phyloP scores from a whole-genome alignment of 2,329 filamentous ascomycete genomes.

The Aureobasidium mangrovei region DNA sequence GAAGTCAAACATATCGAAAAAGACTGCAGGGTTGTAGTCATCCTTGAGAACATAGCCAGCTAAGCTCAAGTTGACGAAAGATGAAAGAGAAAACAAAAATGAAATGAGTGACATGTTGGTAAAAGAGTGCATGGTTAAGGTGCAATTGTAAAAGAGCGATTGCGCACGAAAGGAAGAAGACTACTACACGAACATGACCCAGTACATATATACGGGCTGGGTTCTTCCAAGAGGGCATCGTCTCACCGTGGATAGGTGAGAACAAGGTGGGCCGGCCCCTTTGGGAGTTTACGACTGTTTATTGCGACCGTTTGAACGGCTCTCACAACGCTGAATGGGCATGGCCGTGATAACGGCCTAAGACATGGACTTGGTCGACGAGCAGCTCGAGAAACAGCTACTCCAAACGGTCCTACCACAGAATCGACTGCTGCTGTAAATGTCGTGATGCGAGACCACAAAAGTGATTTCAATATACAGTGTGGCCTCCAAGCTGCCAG shows the following conservation, averaged over 20 bases:
- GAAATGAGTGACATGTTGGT: conserved; percentile 15
- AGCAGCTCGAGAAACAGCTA: neutral
- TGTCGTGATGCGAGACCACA: no score
- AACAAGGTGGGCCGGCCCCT: conserved; percentile 7
- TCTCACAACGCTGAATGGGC: conserved; percentile 2
- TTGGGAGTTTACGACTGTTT: conserved; percentile 12
- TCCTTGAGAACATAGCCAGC: conserved; percentile 20
- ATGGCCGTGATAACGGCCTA: conserved; percentile 8
- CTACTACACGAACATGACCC: neutral
- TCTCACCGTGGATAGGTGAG: conserved; percentile 5
- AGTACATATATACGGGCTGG: conserved; percentile 9
- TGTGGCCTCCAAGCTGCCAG: no score
- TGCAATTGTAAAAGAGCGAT: conserved; percentile 15
- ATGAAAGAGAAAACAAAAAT: conserved; percentile 31
- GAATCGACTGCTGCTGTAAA: no score
- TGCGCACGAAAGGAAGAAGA: conserved; percentile 14
- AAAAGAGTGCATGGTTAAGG: conserved; percentile 5
- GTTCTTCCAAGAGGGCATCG: neutral
- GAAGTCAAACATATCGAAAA: conserved; percentile 21
- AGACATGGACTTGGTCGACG: neutral
- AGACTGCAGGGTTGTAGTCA: conserved; percentile 18
- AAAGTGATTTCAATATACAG: no score
- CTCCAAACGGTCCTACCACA: conserved; percentile 5
- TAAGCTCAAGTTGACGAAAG: conserved; percentile 26
- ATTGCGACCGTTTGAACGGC: conserved; percentile 10